These are phyloP conservation scores for Mortierella sp. DNA, from an alignment of 371 early-diverging fungal species.

Conservation along the genomic window DNA sequence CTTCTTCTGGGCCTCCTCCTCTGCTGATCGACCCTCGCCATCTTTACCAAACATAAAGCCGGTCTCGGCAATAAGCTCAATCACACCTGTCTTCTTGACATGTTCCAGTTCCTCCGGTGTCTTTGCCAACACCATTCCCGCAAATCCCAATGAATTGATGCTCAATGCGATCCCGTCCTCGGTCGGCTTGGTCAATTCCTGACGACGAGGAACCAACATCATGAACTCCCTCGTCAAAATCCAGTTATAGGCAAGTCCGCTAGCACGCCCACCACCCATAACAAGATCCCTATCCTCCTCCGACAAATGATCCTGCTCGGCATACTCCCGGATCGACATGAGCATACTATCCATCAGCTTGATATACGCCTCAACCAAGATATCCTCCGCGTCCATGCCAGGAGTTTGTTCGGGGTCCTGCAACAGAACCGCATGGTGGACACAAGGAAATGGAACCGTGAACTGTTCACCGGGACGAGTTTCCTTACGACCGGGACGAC, in stretches of 20 bases:
- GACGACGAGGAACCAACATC: conserved; percentile 77
- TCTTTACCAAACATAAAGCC: conserved; percentile 25
- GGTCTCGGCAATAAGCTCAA: conserved; percentile 39
- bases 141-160: conserved; percentile 80
- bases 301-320: conserved; percentile 30
- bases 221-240: conserved; percentile 79
- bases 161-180: conserved; percentile 47
- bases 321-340: conserved; percentile 40
- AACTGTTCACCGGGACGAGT: conserved; percentile 46
- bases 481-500: conserved; percentile 59
- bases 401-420: conserved; percentile 9
- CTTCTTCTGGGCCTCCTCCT: conserved; percentile 22
- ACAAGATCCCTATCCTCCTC: conserved; percentile 17
- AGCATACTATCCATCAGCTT: conserved; percentile 53
- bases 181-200: conserved; percentile 57
- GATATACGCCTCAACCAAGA: conserved; percentile 45
- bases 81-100: conserved; percentile 53
- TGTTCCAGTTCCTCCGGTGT: conserved; percentile 65
- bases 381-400: conserved; percentile 39
- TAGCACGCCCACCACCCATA: conserved; percentile 38
- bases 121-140: conserved; percentile 76
- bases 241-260: conserved; percentile 67
- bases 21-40: conserved; percentile 4
- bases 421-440: conserved; percentile 31
- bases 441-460: conserved; percentile 37